phyloP scores from a whole-genome alignment of 2,329 filamentous ascomycete genomes.

The Penicillium expansum region DNA sequence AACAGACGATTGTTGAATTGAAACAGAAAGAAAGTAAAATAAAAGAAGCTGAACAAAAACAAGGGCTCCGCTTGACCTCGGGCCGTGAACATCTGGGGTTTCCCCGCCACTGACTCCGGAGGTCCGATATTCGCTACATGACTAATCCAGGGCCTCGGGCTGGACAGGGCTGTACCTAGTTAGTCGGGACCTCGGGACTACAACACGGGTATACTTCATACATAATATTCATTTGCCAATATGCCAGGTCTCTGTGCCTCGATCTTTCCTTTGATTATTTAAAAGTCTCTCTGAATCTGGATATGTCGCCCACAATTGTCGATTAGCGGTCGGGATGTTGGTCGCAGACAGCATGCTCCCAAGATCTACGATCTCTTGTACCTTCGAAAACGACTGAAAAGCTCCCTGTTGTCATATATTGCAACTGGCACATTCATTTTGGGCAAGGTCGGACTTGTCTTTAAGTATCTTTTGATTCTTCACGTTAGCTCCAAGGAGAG shows the following conservation, averaged over 20 bases:
- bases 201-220: not conserved
- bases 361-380: not conserved
- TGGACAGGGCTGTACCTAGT: not conserved
- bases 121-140: conserved; percentile 4
- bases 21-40: not conserved
- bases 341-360: not conserved
- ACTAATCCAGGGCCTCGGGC: not conserved
- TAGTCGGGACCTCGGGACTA: not conserved
- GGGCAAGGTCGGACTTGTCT: too few relatives aligned
- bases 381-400: too few relatives aligned
- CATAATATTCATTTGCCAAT: not conserved
- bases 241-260: not conserved
- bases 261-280: too few relatives aligned
- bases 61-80: conserved; percentile 7
- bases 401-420: too few relatives aligned
- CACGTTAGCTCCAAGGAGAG: not conserved
- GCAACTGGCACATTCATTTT: too few relatives aligned
- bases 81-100: conserved; percentile 11
- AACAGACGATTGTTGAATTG: not conserved
- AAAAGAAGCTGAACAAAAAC: not conserved
- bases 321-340: not conserved
- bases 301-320: not conserved
- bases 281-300: too few relatives aligned
- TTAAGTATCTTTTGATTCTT: not conserved
- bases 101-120: conserved; percentile 2